A percentile compares a stretch with the other conserved stretches of the same genome.
These are phyloP conservation scores for Aspergillus conjunctus DNA, from an alignment of 495 filamentous ascomycete species.

Conservation along the genomic window DNA sequence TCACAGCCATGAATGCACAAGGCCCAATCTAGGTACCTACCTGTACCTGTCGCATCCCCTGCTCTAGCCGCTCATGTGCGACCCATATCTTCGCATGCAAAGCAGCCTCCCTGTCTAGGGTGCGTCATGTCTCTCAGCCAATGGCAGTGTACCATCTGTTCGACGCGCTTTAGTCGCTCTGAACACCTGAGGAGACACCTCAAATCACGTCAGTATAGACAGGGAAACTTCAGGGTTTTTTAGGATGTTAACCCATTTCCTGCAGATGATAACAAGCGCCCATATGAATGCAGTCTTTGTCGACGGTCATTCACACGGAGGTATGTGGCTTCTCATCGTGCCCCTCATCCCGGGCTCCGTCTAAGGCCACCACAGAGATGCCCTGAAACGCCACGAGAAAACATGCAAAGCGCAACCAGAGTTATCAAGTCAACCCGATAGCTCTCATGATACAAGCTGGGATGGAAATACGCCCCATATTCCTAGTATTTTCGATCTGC, in stretches of 20 bases:
- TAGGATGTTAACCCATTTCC: too few species aligned
- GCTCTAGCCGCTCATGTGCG: too few species aligned
- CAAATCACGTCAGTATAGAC: slow-evolving; percentile 27
- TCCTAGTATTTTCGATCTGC: too few species aligned
- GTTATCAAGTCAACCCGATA: not conserved
- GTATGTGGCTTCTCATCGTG: slow-evolving; percentile 11
- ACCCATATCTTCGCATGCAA: too few species aligned
- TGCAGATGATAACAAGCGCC: slow-evolving; percentile 26
- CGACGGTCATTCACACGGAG: slow-evolving; percentile 16
- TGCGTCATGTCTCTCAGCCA: slow-evolving; percentile 13
- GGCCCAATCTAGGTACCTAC: too few species aligned
- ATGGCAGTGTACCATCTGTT: slow-evolving; percentile 26
- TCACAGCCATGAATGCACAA: not conserved
- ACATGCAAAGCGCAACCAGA: slow-evolving; percentile 27
- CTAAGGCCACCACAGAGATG: slow-evolving; percentile 22
- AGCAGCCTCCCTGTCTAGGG: too few species aligned
- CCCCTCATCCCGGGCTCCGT: not conserved
- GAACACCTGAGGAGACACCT: slow-evolving; percentile 33
- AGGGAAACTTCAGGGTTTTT: too few species aligned
- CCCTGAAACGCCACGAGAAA: slow-evolving; percentile 29
- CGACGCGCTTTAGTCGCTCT: slow-evolving; percentile 26
- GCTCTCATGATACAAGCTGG: not conserved
- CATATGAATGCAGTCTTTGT: slow-evolving; percentile 26
- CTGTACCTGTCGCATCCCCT: too few species aligned
- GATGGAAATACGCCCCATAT: not conserved